These are phyloP conservation scores for Taphrina betulina DNA, from an alignment of 1,139 yeast genomes.

Conservation along the genomic window DNA sequence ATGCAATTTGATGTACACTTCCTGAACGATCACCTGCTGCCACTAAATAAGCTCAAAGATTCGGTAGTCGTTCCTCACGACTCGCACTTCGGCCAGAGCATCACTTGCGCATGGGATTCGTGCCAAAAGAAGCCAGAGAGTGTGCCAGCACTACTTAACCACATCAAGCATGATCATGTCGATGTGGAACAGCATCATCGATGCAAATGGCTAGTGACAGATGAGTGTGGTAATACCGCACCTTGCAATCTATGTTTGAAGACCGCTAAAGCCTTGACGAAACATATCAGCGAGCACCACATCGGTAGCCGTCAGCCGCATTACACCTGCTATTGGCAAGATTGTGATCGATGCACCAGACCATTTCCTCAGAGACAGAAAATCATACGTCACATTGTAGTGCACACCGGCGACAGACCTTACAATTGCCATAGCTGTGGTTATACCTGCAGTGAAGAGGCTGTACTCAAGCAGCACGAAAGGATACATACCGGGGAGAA, in stretches of 20 bases:
- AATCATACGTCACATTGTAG: constrained; percentile 76
- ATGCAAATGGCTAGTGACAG: constrained; percentile 42
- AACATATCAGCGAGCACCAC: constrained; percentile 72
- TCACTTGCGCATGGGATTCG: constrained; percentile 27
- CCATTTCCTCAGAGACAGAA: constrained; percentile 82
- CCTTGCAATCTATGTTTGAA: constrained; percentile 42
- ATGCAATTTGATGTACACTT: constrained; percentile 21
- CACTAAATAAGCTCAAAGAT: neutral
- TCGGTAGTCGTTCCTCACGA: neutral
- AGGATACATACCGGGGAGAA: constrained; percentile 83
- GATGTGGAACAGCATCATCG: constrained; percentile 43
- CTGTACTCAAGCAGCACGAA: constrained; percentile 71
- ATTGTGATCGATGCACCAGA: constrained; percentile 63
- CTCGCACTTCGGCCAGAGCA: neutral
- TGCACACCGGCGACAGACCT: constrained; percentile 67
- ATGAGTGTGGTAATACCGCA: constrained; percentile 52
- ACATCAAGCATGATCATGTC: constrained; percentile 44
- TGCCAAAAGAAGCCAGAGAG: constrained; percentile 40
- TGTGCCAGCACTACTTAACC: constrained; percentile 45
- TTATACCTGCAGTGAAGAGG: constrained; percentile 64
- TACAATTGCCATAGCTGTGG: constrained; percentile 38
- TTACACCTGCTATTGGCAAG: constrained; percentile 75
- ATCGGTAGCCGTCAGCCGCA: constrained; percentile 79
- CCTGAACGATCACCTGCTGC: constrained; percentile 7
- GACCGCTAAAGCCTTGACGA: constrained; percentile 19